phyloP scores from a whole-genome alignment of 2,329 filamentous ascomycete species.

The Meredithiella fracta region DNA sequence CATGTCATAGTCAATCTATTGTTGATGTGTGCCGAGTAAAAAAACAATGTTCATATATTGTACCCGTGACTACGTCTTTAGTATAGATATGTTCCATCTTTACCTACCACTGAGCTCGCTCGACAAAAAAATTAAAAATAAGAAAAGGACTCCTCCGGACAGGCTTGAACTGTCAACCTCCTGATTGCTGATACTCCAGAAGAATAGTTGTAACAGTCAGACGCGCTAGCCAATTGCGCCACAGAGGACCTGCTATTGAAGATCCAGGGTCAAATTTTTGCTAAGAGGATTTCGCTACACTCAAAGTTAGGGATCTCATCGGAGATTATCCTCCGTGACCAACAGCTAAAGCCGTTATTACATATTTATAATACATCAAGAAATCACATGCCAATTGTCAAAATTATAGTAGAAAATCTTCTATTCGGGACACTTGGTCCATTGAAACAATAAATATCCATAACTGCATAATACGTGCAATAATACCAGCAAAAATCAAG shows the following conservation, averaged over 20 bases:
- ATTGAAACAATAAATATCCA: slow-evolving; percentile 7
- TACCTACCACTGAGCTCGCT: background rate
- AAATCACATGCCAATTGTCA: too few species aligned
- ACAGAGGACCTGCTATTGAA: slow-evolving; percentile 19
- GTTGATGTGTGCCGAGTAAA: too few species aligned
- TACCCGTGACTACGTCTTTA: too few species aligned
- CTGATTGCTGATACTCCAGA: slow-evolving; percentile 2
- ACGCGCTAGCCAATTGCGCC: slow-evolving; percentile 41
- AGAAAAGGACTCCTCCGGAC: slow-evolving; percentile 5
- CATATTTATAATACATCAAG: too few species aligned
- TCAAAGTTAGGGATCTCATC: too few species aligned
- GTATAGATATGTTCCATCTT: background rate
- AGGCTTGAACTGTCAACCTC: slow-evolving; percentile 10
- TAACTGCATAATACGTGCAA: background rate
- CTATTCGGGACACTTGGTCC: background rate
- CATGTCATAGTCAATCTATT: too few species aligned
- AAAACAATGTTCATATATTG: too few species aligned
- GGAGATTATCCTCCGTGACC: too few species aligned
- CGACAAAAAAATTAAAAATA: background rate
- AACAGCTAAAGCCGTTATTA: too few species aligned
- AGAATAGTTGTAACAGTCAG: slow-evolving; percentile 34
- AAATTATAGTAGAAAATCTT: background rate
- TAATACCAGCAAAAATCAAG: background rate
- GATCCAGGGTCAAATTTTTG: too few species aligned
- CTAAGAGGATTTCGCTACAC: too few species aligned